Base-by-base conservation (phyloP, 495 filamentous ascomycete species). In the Aspergillus diversus region DNA sequence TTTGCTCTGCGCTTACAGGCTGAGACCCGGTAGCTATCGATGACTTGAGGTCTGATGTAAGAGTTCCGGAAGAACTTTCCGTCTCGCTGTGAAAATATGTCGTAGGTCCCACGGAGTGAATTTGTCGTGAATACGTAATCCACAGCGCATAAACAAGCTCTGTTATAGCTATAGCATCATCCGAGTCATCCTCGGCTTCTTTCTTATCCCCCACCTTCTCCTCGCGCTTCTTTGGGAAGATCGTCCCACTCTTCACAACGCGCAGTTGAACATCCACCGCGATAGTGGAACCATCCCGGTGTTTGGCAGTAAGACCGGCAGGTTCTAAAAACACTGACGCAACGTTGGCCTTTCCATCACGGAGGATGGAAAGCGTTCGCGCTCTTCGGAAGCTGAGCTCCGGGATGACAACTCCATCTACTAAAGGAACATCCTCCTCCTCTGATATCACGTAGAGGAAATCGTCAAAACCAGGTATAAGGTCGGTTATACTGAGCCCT, bases 181-280 rank as follows among this genome's bases (percentile, higher is more conserved):
- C 71, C 33, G 78, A 75, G 37, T 80, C 78, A 33, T 73, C 69
- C 39, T 73, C 75, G 13, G 74, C 70, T 39, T 68, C 74, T 15
- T 59, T 66, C 43, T 68, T 59, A n/a, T 65, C 56, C 17, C 77
- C 77, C 6, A 62, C 33, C 32, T 67, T 73, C 59, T 81, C 78
- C 43, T 75, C 74, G 49, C 74, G 76, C 34, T 77, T 76, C 63
- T 78, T 78, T 7, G 74, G 69, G 58, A 80, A 78, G 21, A 77
- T 77, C 13, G 72, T 89, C 58, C 94, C 91, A 56, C 92, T 97
- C 73, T 92, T 93, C 6, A 97, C 93, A 21, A 98, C 92, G 12
- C 96, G 89, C 88, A 99, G 88, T 72, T 98, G 95, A 11, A 96
- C 87, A 71, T 99, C 95, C 21, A 99, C 91, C 66, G 90, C 92